Conservation (phyloP, 257 asterid species). For the Buddleja alternifolia region DNA sequence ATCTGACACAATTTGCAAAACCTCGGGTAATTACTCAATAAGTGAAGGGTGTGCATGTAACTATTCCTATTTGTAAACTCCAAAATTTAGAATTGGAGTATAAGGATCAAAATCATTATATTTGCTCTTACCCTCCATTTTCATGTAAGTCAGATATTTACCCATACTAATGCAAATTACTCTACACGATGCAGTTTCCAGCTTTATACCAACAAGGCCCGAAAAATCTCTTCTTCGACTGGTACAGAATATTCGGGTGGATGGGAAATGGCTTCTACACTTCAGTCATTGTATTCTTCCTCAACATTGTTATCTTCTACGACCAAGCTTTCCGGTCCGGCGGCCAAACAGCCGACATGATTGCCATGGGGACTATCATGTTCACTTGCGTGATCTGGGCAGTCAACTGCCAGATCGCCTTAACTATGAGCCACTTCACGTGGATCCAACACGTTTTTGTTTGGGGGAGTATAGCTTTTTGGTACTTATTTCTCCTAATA, state of each 20-base stretch:
- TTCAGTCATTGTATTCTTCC: conserved; percentile 77
- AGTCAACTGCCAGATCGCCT: conserved; percentile 83
- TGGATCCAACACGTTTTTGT: conserved; percentile 80
- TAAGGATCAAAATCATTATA: too few species aligned
- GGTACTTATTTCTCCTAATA: conserved; percentile 70
- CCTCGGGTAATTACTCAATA: too few species aligned
- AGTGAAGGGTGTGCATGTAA: too few species aligned
- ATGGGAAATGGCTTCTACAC: conserved; percentile 89
- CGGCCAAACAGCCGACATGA: conserved; percentile 93
- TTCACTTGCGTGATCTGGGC: conserved; percentile 90
- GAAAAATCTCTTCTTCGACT: conserved; percentile 82
- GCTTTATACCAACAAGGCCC: conserved; percentile 97
- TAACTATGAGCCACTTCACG: conserved; percentile 84
- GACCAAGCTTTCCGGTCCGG: conserved; percentile 78
- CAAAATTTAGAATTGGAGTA: too few species aligned
- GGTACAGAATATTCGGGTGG: conserved; percentile 94
- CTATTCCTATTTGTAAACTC: too few species aligned
- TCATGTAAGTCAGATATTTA: background rate
- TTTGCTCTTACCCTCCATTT: too few species aligned
- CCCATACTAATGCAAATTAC: conserved; percentile 24
- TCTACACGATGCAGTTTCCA: conserved; percentile 69
- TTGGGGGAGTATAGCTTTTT: conserved; percentile 74
- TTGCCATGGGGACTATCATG: conserved; percentile 81
- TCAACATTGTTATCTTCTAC: conserved; percentile 70
- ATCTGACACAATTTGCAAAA: too few species aligned